Evolutionary conservation across 805 yeast species (phyloP), one percentile per base, ranked within the genome.

Genomic region (Teunomyces cretensis): DNA sequence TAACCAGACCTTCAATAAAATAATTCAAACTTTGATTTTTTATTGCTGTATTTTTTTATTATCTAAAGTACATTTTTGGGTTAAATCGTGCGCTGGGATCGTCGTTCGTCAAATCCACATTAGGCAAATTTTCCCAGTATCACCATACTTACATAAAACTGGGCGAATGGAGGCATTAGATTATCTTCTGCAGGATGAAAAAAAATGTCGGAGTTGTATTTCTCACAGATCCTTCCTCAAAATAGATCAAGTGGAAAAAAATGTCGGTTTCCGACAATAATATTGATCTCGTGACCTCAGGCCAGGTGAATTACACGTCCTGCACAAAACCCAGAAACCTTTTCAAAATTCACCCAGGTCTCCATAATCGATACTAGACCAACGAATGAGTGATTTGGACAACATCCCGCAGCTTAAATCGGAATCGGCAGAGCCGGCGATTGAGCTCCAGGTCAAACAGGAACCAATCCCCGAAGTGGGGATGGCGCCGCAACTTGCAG

Each of bases 371-470:
- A 33, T 19, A 13, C 11, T 35, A n/a, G n/a, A 17, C 17, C 38
- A 12, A n/a, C n/a, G n/a, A n/a, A n/a, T 7, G 12, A 22, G 13
- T 28, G 17, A 19, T 7, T 6, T 6, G 24, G 17, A 6, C 12
- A 9, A n/a, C 9, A 33, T 33, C 13, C 22, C 16, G 16, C 38
- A 12, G 12, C 17, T 13, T 17, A 32, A 41, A 27, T 13, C 38
- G 14, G 33, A 19, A 17, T 32, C 30, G 28, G 43, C 14, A 3
- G 44, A 36, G 27, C 44, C 44, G 49, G 38, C 58, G 11, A 52
- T 51, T 19, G 58, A 51, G 45, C 57, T 56, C 6, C 57, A 50
- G 39, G 54, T 52, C 19, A 48, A 57, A 43, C 50, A 46, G 28
- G 50, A 40, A 31, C 30, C 39, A 14, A 27, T 13, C 7, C 14